These are phyloP conservation scores for Phialophora tarda DNA, from an alignment of 2,329 filamentous ascomycete species.

Conservation along the genomic window DNA sequence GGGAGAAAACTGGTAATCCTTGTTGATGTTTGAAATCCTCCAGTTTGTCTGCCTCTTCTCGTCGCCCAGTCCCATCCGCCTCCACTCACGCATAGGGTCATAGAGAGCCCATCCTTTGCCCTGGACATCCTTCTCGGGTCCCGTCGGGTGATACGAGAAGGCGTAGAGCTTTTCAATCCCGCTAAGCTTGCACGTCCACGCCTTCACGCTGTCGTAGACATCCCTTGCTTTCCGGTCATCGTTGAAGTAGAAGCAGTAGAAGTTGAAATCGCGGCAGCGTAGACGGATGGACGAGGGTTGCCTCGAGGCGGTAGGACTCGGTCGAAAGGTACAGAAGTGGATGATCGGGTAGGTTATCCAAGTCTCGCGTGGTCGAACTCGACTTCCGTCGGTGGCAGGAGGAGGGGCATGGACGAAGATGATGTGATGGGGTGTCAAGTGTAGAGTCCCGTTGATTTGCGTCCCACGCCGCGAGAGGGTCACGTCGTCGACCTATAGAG, in stretches of 20 bases:
- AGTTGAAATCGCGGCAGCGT: slow-evolving; percentile 90
- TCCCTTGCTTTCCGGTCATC: slow-evolving; percentile 75
- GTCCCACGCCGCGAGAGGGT: slow-evolving; percentile 63
- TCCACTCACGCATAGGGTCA: slow-evolving; percentile 82
- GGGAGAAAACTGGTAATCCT: slow-evolving; percentile 86
- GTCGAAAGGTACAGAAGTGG: slow-evolving; percentile 75
- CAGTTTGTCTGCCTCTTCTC: slow-evolving; percentile 81
- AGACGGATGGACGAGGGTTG: slow-evolving; percentile 82
- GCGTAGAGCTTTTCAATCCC: slow-evolving; percentile 89
- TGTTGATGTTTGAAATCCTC: slow-evolving; percentile 89
- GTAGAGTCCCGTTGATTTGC: slow-evolving; percentile 64
- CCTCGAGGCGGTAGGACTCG: slow-evolving; percentile 70
- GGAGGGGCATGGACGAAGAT: slow-evolving; percentile 65
- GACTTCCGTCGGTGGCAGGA: slow-evolving; percentile 47
- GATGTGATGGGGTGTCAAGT: slow-evolving; percentile 67
- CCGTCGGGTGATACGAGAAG: slow-evolving; percentile 78
- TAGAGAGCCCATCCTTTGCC: slow-evolving; percentile 81
- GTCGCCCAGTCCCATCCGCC: slow-evolving; percentile 82
- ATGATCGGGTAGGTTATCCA: slow-evolving; percentile 98
- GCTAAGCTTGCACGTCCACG: slow-evolving; percentile 79
- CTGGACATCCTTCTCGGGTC: slow-evolving; percentile 68
- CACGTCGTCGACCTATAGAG: slow-evolving; percentile 60
- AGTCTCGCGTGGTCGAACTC: slow-evolving; percentile 66
- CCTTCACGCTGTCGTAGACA: slow-evolving; percentile 83
- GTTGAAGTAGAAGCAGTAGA: slow-evolving; percentile 85